Evolutionary conservation across 352 stramenopile genomes (phyloP).

Genomic region (Thalassiosira mediterranea): DNA sequence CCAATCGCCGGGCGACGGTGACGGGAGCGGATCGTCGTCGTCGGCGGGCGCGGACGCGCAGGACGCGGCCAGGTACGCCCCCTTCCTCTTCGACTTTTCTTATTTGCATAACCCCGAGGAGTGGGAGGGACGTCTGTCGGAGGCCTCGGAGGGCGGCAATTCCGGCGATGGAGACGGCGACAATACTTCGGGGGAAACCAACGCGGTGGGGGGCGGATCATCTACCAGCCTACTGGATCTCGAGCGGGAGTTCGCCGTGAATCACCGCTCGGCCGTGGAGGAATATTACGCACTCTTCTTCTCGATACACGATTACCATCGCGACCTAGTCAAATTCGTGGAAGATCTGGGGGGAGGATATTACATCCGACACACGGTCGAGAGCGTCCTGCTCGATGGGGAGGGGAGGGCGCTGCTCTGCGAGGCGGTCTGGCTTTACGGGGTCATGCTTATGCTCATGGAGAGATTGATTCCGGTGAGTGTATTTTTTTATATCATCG

Average conservation of each 20-base stretch:
- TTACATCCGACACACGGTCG: conserved; percentile 94
- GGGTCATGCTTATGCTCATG: conserved; percentile 92
- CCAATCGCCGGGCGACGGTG: not conserved
- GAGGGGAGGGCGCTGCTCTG: conserved; percentile 93
- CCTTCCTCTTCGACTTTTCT: conserved; percentile 93
- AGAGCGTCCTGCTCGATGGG: conserved; percentile 92
- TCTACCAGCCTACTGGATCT: conserved; percentile 63
- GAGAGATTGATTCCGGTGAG: conserved; percentile 88
- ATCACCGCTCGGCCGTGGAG: conserved; percentile 87
- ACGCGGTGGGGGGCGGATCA: not conserved
- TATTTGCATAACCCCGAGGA: conserved; percentile 94
- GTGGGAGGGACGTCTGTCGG: conserved; percentile 89
- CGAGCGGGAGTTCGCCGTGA: conserved; percentile 91
- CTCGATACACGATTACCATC: conserved; percentile 89
- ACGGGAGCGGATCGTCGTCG: not conserved
- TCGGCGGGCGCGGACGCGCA: conserved; percentile 9
- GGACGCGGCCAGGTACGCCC: conserved; percentile 61
- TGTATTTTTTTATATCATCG: too few relatives aligned
- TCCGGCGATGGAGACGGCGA: not conserved
- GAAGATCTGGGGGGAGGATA: conserved; percentile 91
- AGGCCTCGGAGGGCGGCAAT: not conserved
- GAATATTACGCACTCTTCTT: conserved; percentile 91
- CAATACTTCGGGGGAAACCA: not conserved
- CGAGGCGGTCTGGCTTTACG: conserved; percentile 94
- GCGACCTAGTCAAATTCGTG: conserved; percentile 91